Base-by-base conservation (phyloP, 306 rosid genomes). In the Quercus suber region DNA sequence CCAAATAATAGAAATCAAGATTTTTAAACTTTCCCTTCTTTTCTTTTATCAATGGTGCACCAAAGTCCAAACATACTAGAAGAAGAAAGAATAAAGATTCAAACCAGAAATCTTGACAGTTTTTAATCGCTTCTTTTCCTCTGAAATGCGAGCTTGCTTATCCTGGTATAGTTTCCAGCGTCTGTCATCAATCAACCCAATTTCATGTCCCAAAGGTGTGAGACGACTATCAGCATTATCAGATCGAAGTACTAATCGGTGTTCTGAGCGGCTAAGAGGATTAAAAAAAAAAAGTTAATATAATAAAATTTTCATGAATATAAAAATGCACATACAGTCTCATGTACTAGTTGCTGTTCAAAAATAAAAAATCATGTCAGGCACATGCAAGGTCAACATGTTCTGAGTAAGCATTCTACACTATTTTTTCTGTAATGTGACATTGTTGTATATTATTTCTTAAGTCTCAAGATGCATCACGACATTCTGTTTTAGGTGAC, bases 221-320 rank as follows among this genome's bases (percentile, higher is more conserved):
- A 92, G 97, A 64, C 98, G 99, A 79, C 96, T 92, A 83, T 95
- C 99, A 43, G 99, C 99, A 78, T 95, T 95, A 82, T 95, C 99
- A 8, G 96, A 92, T 83, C 99, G 90, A 76, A 95, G 92, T 71
- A 95, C 97, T 82, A 95, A 81, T 55, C 99, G 92, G 81, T 95
- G 98, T 89, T 95, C 99, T 69, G 99, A 95, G 85, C 97, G 99
- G 89, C 99, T 94, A 84, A 57, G 41, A 80, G 76, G 73, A 65
- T 69, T 80, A 75, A 80, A 76, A 71, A 37, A 80, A 73, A 49
- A 4, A 4, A 18, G 14, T 37, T 61, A 33, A 28, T 28, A 71
- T n/a, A 5, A 73, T 25, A 25, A 41, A 14, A 65, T 28, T 71
- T 53, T 61, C 60, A 41, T 73, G 10, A 84, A 74, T 73, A n/a